Evolutionary conservation across 345 rosid species (phyloP).

Genomic region (Conringia planisiliqua): DNA sequence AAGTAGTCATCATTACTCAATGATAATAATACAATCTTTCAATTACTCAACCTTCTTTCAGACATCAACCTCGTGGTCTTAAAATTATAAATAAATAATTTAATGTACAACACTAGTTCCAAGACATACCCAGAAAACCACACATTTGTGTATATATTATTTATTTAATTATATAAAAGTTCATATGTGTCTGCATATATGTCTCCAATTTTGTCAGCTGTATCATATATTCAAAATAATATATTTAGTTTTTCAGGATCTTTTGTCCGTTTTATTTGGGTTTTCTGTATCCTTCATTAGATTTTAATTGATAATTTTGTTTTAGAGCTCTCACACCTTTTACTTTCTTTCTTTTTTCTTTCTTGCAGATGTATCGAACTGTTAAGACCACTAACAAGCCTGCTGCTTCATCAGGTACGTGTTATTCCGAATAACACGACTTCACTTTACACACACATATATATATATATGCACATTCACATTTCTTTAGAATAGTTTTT

Average conservation of each 20-base stretch:
- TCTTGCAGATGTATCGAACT: constrained; percentile 83
- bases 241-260: constrained; percentile 8
- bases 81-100: constrained; percentile 24
- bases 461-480: constrained; percentile 5
- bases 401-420: constrained; percentile 77
- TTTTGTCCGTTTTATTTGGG: constrained; percentile 6
- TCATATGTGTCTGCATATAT: constrained; percentile 38
- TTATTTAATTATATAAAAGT: constrained; percentile 24
- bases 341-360: not conserved
- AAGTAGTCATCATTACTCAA: constrained; percentile 79
- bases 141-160: not conserved
- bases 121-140: constrained; percentile 23
- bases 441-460: not conserved
- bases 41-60: constrained; percentile 45
- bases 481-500: constrained; percentile 21
- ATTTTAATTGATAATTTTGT: not conserved
- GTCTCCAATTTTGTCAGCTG: constrained; percentile 25
- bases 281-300: not conserved
- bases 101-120: constrained; percentile 31
- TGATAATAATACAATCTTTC: constrained; percentile 43
- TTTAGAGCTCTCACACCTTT: constrained; percentile 9
- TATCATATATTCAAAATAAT: not conserved
- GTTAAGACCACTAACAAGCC: constrained; percentile 85
- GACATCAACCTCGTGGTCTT: constrained; percentile 72
- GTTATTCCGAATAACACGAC: not conserved